phyloP scores from a whole-genome alignment of 306 rosid species.

The Corylus americana region DNA sequence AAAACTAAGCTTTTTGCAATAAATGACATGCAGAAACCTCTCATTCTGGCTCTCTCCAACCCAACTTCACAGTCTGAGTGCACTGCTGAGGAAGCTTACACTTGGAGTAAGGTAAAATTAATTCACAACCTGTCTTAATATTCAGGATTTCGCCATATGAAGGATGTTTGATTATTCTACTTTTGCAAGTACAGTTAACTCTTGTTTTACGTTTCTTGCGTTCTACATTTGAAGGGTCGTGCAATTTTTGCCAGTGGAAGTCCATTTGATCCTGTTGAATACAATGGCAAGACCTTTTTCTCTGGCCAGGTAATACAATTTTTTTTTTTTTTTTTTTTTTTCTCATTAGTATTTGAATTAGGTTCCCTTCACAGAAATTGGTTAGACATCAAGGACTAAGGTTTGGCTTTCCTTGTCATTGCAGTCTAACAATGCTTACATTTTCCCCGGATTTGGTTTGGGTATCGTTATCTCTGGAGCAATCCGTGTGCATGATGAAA shows the following conservation, averaged over 20 bases:
- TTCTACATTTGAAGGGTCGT: slow-evolving; percentile 55
- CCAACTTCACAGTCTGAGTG: slow-evolving; percentile 94
- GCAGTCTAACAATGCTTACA: slow-evolving; percentile 94
- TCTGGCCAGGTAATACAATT: slow-evolving; percentile 73
- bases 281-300: slow-evolving; percentile 61
- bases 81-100: slow-evolving; percentile 91
- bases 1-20: slow-evolving; percentile 18
- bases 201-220: slow-evolving; percentile 2
- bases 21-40: slow-evolving; percentile 67
- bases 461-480: slow-evolving; percentile 91
- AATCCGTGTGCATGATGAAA: slow-evolving; percentile 84
- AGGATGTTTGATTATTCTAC: slow-evolving; percentile 9
- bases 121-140: neutral
- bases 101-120: slow-evolving; percentile 71
- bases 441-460: slow-evolving; percentile 87
- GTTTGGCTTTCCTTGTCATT: slow-evolving; percentile 26
- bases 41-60: slow-evolving; percentile 89
- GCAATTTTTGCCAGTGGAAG: slow-evolving; percentile 94
- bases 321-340: neutral
- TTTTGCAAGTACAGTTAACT: slow-evolving; percentile 3
- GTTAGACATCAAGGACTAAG: neutral
- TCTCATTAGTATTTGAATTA: neutral
- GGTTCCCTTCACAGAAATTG: neutral
- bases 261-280: slow-evolving; percentile 85
- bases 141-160: slow-evolving; percentile 9